Conservation (phyloP, 306 rosid genomes). For the Trifolium repens region DNA sequence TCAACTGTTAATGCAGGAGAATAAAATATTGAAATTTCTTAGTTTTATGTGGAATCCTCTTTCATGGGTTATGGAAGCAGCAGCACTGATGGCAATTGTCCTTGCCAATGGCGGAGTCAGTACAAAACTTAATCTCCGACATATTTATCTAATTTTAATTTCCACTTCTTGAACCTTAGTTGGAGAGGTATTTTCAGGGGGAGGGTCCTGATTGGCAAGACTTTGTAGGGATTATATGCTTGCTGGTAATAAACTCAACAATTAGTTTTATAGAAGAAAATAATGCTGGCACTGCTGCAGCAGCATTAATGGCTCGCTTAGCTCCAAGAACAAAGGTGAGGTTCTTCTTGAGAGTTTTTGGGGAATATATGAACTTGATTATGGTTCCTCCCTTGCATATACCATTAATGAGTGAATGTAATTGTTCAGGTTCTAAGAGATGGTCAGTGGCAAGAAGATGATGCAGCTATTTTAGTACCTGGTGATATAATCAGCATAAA, state of each 20-base stretch:
- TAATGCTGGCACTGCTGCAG: conserved; percentile 87
- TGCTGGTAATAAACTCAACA: conserved; percentile 77
- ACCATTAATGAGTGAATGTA: conserved; percentile 15
- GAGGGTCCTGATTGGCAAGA: conserved; percentile 95
- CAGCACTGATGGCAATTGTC: conserved; percentile 84
- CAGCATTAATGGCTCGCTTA: conserved; percentile 82
- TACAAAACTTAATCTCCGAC: conserved; percentile 20
- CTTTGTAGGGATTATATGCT: conserved; percentile 78
- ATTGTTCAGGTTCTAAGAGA: conserved; percentile 78
- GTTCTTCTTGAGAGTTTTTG: not conserved
- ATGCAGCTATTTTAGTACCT: conserved; percentile 79
- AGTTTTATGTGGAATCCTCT: conserved; percentile 93
- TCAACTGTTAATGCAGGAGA: conserved; percentile 61
- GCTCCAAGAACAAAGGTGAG: conserved; percentile 81
- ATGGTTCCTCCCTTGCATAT: conserved; percentile 17
- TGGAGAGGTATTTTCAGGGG: conserved; percentile 60
- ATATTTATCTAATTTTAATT: not conserved
- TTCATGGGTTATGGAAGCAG: conserved; percentile 99
- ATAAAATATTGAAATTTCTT: conserved; percentile 76
- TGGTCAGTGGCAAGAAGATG: conserved; percentile 86
- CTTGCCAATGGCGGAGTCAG: conserved; percentile 94
- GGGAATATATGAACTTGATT: not conserved
- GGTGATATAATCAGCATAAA: conserved; percentile 89
- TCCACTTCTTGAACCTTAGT: conserved; percentile 18
- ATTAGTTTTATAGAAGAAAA: conserved; percentile 93